phyloP scores from a whole-genome alignment of 768 basidiomycete species.

The Lenzites betulinus region DNA sequence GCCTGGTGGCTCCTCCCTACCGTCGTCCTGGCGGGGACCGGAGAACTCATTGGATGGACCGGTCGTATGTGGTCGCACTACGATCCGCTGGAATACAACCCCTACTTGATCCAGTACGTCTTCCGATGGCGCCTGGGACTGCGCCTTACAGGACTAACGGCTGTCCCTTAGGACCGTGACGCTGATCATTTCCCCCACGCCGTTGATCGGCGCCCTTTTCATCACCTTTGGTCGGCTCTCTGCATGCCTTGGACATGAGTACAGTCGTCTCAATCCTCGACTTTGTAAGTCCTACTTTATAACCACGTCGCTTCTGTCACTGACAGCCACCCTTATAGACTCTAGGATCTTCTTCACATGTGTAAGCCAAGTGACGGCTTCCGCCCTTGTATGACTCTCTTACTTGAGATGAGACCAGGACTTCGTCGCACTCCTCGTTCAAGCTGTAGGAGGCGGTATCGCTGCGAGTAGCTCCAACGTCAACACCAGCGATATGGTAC shows the following conservation, averaged over 20 bases:
- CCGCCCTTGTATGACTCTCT: no score
- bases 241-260: neutral
- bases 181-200: slow-evolving; percentile 16
- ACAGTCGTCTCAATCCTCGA: slow-evolving; percentile 6
- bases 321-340: neutral
- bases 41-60: slow-evolving; percentile 42
- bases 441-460: neutral
- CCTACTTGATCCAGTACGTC: slow-evolving; percentile 45
- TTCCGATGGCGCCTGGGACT: neutral
- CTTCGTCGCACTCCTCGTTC: neutral
- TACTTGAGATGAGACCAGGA: neutral
- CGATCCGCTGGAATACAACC: slow-evolving; percentile 26
- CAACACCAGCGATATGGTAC: neutral
- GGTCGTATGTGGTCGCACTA: slow-evolving; percentile 38
- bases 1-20: slow-evolving; percentile 40
- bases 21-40: slow-evolving; percentile 32
- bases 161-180: slow-evolving; percentile 8
- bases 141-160: neutral
- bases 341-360: neutral
- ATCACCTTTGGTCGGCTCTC: slow-evolving; percentile 5
- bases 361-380: neutral
- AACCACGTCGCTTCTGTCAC: no score
- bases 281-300: neutral
- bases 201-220: slow-evolving; percentile 3
- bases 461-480: neutral